A percentile compares a stretch with the other conserved stretches of the same genome.
Conservation (phyloP, 345 rosid species). For the Physaria fendleri region DNA sequence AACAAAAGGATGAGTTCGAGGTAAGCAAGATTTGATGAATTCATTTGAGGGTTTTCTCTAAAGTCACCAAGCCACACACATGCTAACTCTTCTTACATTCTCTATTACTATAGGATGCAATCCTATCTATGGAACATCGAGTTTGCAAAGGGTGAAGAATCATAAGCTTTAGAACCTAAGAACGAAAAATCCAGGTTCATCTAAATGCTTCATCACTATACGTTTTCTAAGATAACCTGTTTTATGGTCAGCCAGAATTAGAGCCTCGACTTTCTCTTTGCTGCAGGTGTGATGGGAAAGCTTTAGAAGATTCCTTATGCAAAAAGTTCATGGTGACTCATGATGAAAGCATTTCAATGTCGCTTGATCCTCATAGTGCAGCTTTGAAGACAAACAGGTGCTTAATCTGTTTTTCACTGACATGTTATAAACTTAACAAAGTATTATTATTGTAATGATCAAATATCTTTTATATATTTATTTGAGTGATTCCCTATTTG, state of each 20-base stretch:
- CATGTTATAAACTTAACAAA: too few species aligned
- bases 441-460: too few species aligned
- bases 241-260: conserved; percentile 16
- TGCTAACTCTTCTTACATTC: conserved; percentile 26
- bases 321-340: conserved; percentile 96
- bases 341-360: conserved; percentile 90
- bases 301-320: conserved; percentile 84
- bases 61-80: too few species aligned
- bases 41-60: not conserved
- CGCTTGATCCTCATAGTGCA: conserved; percentile 84
- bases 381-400: conserved; percentile 99
- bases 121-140: conserved; percentile 92
- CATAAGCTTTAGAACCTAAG: conserved; percentile 75
- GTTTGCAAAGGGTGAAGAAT: conserved; percentile 75
- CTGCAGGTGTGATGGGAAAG: conserved; percentile 80
- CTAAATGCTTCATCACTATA: conserved; percentile 35
- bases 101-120: conserved; percentile 56
- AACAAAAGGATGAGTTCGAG: conserved; percentile 65
- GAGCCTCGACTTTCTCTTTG: conserved; percentile 22
- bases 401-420: conserved; percentile 45
- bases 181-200: conserved; percentile 72
- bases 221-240: conserved; percentile 11
- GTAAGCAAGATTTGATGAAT: not conserved
- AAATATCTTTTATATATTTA: too few species aligned
- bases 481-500: too few species aligned